phyloP scores from a whole-genome alignment of 371 early-diverging fungal species.

The Apophysomyces ossiformis region DNA sequence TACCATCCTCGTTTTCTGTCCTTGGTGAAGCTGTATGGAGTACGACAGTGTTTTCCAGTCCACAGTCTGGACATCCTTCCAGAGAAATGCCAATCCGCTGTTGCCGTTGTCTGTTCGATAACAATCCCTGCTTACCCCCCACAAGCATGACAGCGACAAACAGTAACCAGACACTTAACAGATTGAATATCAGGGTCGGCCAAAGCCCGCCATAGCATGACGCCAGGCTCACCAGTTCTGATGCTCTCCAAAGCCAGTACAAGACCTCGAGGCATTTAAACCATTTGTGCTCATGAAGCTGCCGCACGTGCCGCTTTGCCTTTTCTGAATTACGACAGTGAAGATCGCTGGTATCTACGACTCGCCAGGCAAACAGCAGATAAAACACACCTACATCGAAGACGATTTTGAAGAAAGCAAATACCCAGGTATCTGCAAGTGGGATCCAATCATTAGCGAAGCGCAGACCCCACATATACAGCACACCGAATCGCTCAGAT shows the following conservation, averaged over 20 bases:
- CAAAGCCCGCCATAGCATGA: constrained; percentile 50
- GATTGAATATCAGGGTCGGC: constrained; percentile 36
- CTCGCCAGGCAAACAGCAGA: constrained; percentile 32
- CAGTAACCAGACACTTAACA: constrained; percentile 34
- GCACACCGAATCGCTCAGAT: constrained; percentile 51
- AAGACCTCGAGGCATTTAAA: constrained; percentile 31
- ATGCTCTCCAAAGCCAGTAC: constrained; percentile 51
- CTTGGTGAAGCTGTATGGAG: background rate
- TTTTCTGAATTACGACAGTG: constrained; percentile 14
- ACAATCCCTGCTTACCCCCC: constrained; percentile 32
- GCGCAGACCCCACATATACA: constrained; percentile 65
- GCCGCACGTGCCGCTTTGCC: constrained; percentile 9
- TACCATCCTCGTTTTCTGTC: background rate
- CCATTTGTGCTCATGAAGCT: constrained; percentile 37
- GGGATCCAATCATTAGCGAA: constrained; percentile 74
- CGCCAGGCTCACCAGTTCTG: constrained; percentile 36
- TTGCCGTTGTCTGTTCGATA: constrained; percentile 1
- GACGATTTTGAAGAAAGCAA: constrained; percentile 47
- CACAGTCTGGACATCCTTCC: constrained; percentile 9
- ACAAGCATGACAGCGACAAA: constrained; percentile 31
- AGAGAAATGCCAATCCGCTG: background rate
- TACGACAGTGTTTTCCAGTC: background rate
- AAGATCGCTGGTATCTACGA: constrained; percentile 24
- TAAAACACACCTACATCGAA: constrained; percentile 56
- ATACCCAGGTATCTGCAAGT: constrained; percentile 81